Evolutionary conservation across 192 early-diverging fungal species (phyloP).

Genomic region (Podila horticola): DNA sequence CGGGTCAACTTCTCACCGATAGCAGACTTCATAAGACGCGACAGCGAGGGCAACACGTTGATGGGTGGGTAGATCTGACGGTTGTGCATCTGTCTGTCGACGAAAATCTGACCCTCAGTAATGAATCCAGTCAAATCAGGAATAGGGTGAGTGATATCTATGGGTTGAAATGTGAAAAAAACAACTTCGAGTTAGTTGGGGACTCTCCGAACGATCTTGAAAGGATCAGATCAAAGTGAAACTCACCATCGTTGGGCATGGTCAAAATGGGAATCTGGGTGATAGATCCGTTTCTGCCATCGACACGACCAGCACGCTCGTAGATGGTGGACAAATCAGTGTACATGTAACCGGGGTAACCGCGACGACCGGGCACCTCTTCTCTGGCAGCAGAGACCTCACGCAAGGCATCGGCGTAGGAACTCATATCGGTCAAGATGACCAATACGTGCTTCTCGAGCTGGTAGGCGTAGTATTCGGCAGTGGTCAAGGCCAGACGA

Average conservation of each 20-base stretch:
- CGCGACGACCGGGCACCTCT: slow-evolving; percentile 99
- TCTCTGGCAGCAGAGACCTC: slow-evolving; percentile 99
- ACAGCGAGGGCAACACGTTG: slow-evolving; percentile 98
- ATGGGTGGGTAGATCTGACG: slow-evolving; percentile 99
- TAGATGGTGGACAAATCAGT: slow-evolving; percentile 99
- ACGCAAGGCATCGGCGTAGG: slow-evolving; percentile 99
- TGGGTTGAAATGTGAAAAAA: not conserved
- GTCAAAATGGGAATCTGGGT: slow-evolving; percentile 99
- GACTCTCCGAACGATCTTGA: not conserved
- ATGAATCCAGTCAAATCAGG: slow-evolving; percentile 99
- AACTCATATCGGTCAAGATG: slow-evolving; percentile 99
- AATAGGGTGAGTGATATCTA: slow-evolving; percentile 99
- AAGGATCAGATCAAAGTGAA: not conserved
- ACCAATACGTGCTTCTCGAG: slow-evolving; percentile 99
- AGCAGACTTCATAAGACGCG: slow-evolving; percentile 99
- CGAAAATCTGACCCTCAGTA: slow-evolving; percentile 99
- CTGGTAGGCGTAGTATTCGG: slow-evolving; percentile 99
- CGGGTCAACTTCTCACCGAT: slow-evolving; percentile 98
- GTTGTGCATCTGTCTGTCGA: slow-evolving; percentile 98
- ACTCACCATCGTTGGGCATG: slow-evolving; percentile 97
- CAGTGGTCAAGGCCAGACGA: slow-evolving; percentile 96
- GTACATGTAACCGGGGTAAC: slow-evolving; percentile 99
- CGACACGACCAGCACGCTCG: slow-evolving; percentile 97
- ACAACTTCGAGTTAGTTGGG: no score
- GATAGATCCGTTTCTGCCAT: slow-evolving; percentile 96